These are phyloP conservation scores for Quercus lobata DNA, from an alignment of 331 rosid species.

Conservation along the genomic window DNA sequence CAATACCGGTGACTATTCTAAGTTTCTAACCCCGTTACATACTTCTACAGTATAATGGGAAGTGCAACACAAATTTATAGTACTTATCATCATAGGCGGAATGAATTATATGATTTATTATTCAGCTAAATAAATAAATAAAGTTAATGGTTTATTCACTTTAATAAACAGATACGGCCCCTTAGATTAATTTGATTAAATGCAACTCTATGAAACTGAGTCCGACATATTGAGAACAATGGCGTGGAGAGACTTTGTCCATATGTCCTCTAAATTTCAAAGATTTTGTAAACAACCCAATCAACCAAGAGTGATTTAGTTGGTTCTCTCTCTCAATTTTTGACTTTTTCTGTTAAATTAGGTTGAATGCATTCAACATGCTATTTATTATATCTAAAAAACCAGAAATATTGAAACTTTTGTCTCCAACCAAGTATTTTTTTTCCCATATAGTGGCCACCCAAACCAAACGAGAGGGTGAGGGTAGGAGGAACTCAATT, in stretches of 20 bases:
- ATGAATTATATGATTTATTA: neutral
- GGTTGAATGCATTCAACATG: neutral
- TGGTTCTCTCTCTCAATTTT: neutral
- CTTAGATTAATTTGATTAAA: neutral
- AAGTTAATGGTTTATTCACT: neutral
- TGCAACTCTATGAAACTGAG: neutral
- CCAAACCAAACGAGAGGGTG: no score
- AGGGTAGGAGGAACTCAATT: no score
- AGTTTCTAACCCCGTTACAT: no score
- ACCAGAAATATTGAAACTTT: neutral
- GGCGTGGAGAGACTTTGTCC: neutral
- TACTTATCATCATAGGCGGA: neutral
- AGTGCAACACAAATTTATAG: neutral
- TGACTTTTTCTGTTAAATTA: slow-evolving; percentile 1
- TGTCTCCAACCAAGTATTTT: neutral
- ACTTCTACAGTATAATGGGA: neutral
- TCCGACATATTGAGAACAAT: neutral
- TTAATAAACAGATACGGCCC: neutral
- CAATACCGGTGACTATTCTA: no score
- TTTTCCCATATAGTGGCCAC: neutral
- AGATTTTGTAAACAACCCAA: slow-evolving; percentile 7
- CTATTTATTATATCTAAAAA: slow-evolving; percentile 9
- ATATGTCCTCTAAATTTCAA: slow-evolving; percentile 12
- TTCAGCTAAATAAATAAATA: neutral
- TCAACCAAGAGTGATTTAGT: neutral